Base-by-base conservation (phyloP, 2,329 filamentous ascomycete species). In the Orbilia brochopaga region DNA sequence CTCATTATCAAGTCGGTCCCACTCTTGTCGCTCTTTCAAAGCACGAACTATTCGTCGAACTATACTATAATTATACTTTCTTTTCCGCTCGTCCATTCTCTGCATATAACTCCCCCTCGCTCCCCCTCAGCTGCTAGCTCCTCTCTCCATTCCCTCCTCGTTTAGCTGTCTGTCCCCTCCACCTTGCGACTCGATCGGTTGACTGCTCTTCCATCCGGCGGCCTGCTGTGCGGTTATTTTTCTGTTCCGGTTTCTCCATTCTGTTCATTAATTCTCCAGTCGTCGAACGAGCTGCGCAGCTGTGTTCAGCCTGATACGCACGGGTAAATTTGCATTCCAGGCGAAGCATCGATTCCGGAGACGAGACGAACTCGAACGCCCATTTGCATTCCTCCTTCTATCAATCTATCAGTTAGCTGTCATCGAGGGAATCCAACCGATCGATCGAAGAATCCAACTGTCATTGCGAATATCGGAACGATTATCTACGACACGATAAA, bases 241-340 rank as follows among this genome's bases (percentile, higher is more conserved):
- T 3, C 27, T 32, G 27, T 32, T 3, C 27, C 4, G 27, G 3
- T 32, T 32, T 32, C 8, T 32, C 27, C 27, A 4, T 3, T 32
- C 27, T 32, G 27, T 32, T 8, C 8, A 8, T 32, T 8, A 4
- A 32, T 32, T 32, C 27, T 32, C 8, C 27, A 32, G 4, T 32
- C n/a, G n/a, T n/a, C n/a, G n/a, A n/a, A n/a, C n/a, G n/a, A n/a
- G n/a, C n/a, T n/a, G n/a, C n/a, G 27, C 27, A 32, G 27, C 27
- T 32, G 27, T 32, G 27, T 32, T 32, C 27, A 32, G 27, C 27
- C 27, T 32, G 27, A 32, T 32, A 32, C 27, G 27, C 3, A 78
- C 32, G 73, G 77, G n/a, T 83, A 83, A 17, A 79, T 79, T 24
- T 80, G 81, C 62, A 78, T 79, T 59, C 80, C 80, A 46, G 75